Conservation (phyloP, 78 protist genomes). For the Dictyostelium capitatum region DNA sequence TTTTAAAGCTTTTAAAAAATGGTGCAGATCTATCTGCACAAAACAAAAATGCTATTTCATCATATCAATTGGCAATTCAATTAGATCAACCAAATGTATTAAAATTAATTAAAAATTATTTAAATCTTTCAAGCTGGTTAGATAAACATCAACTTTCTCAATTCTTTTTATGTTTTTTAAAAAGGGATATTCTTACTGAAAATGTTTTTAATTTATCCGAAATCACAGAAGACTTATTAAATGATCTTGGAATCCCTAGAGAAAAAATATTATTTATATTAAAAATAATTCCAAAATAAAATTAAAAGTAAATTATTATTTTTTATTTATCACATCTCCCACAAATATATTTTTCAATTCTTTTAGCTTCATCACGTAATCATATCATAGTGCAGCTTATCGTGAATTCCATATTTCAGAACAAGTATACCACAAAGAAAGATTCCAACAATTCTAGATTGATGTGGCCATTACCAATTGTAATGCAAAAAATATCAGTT, state of each 20-base stretch:
- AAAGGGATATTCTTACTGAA: background rate
- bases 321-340: too few relatives aligned
- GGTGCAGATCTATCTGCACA: constrained; percentile 67
- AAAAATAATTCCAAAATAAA: background rate
- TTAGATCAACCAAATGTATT: background rate
- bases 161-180: background rate
- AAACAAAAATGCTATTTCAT: background rate
- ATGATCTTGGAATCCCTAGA: background rate
- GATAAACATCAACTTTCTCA: background rate
- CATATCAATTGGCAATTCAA: constrained; percentile 10
- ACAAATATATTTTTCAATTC: too few relatives aligned
- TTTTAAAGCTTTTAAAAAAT: constrained; percentile 18
- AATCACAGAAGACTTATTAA: background rate
- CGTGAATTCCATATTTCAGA: too few relatives aligned
- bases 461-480: too few relatives aligned
- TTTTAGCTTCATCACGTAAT: too few relatives aligned
- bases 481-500: too few relatives aligned
- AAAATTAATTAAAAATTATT: constrained; percentile 2
- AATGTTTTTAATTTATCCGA: background rate
- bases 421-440: too few relatives aligned
- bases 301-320: too few relatives aligned
- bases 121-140: background rate
- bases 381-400: too few relatives aligned
- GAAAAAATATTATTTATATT: background rate
- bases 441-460: too few relatives aligned